Evolutionary conservation across 352 stramenopile genomes (phyloP).

Genomic region (Paralagenidium karlingii): DNA sequence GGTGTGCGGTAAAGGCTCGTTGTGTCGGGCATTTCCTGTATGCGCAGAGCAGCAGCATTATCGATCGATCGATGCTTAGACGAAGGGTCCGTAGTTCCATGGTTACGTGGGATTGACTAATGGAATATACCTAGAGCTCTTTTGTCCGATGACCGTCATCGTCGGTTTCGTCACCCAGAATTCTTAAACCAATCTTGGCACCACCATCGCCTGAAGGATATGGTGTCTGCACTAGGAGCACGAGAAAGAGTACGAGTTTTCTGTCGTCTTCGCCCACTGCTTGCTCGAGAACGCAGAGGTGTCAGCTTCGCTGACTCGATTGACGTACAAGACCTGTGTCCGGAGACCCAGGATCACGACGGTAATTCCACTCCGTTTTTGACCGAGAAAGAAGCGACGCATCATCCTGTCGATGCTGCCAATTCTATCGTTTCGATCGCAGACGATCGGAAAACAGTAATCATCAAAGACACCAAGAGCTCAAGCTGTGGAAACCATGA

Average conservation of each 20-base stretch:
- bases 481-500: constrained; percentile 16
- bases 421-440: constrained; percentile 1
- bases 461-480: constrained; percentile 6
- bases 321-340: constrained; percentile 4
- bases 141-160: too few species aligned
- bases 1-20: too few species aligned
- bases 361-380: constrained; percentile 27
- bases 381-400: constrained; percentile 44
- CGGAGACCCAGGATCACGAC: constrained; percentile 4
- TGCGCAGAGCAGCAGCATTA: too few species aligned
- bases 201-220: too few species aligned
- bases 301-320: constrained; percentile 42
- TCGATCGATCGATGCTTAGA: too few species aligned
- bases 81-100: too few species aligned
- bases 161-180: too few species aligned
- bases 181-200: too few species aligned
- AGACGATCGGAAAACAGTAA: constrained; percentile 3
- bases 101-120: too few species aligned
- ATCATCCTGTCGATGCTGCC: constrained; percentile 1
- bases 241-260: constrained; percentile 56
- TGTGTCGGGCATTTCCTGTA: too few species aligned
- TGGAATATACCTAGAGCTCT: too few species aligned
- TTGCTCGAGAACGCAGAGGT: constrained; percentile 42
- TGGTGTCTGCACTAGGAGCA: neutral
- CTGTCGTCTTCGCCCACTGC: constrained; percentile 40